These are phyloP conservation scores for Nemania sp. DNA, from an alignment of 2,329 filamentous ascomycete species.

Conservation along the genomic window DNA sequence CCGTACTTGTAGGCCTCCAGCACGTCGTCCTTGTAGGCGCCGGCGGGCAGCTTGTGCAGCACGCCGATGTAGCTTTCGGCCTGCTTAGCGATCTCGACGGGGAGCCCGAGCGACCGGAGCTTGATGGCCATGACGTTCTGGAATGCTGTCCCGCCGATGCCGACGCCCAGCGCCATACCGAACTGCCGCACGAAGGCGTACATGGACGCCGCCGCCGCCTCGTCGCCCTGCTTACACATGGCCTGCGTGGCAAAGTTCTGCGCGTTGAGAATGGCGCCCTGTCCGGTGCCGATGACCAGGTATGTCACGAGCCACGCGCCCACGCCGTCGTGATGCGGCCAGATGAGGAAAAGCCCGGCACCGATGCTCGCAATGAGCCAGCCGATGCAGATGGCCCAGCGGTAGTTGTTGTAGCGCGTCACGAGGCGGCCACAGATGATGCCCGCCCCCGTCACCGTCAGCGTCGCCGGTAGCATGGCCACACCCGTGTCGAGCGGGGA, in stretches of 20 bases:
- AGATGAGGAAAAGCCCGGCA: slow-evolving; percentile 25
- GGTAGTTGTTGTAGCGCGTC: slow-evolving; percentile 33
- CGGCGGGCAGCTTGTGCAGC: slow-evolving; percentile 24
- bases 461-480: slow-evolving; percentile 43
- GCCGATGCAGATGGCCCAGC: slow-evolving; percentile 46
- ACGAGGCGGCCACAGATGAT: slow-evolving; percentile 38
- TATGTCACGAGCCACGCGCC: slow-evolving; percentile 44
- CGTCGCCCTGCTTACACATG: slow-evolving; percentile 43
- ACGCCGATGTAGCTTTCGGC: slow-evolving; percentile 35
- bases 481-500: slow-evolving; percentile 41
- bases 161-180: slow-evolving; percentile 49
- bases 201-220: slow-evolving; percentile 46
- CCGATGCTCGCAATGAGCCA: slow-evolving; percentile 38
- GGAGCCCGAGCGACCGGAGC: slow-evolving; percentile 39
- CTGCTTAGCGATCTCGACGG: slow-evolving; percentile 37
- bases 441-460: slow-evolving; percentile 40
- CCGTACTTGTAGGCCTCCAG: slow-evolving; percentile 34
- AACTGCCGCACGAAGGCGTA: slow-evolving; percentile 48
- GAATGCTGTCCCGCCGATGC: slow-evolving; percentile 47
- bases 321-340: slow-evolving; percentile 33
- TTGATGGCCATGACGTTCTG: slow-evolving; percentile 47
- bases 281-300: slow-evolving; percentile 43
- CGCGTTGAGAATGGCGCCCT: slow-evolving; percentile 46
- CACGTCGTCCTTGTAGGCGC: slow-evolving; percentile 22
- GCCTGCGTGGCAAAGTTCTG: slow-evolving; percentile 48